These are phyloP conservation scores for Fusarium mundagurra DNA, from an alignment of 2,329 filamentous ascomycete species.

Conservation along the genomic window DNA sequence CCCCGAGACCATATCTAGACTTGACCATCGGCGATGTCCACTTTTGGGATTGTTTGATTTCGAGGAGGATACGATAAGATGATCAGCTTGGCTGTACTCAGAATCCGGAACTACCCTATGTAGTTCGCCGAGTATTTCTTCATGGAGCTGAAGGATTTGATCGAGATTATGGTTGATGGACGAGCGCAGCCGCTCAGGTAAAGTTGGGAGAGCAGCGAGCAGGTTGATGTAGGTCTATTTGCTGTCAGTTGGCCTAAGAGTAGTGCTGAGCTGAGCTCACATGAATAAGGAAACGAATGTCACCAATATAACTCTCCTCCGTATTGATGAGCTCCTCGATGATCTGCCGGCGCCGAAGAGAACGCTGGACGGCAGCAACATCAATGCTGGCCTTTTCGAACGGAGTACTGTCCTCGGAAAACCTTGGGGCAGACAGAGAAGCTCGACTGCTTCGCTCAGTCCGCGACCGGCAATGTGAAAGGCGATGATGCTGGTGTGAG, in stretches of 20 bases:
- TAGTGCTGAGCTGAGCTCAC: conserved; percentile 58
- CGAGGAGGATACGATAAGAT: conserved; percentile 9
- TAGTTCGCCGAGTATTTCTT: conserved; percentile 80
- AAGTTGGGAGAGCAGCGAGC: conserved; percentile 73
- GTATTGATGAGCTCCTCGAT: conserved; percentile 87
- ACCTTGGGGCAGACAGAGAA: conserved; percentile 67
- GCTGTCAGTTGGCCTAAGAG: conserved; percentile 29
- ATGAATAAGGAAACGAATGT: conserved; percentile 86
- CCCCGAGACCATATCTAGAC: conserved; percentile 58
- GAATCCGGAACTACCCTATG: conserved; percentile 76
- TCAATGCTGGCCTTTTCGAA: conserved; percentile 69
- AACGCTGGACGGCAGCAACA: conserved; percentile 74
- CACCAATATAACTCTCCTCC: conserved; percentile 88
- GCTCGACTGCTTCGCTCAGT: conserved; percentile 71
- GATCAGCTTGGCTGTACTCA: conserved; percentile 61
- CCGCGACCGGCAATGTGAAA: conserved; percentile 64
- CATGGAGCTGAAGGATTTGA: conserved; percentile 84
- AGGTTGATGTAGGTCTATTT: conserved; percentile 77
- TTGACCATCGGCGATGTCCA: conserved; percentile 59
- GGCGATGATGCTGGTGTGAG: conserved; percentile 62
- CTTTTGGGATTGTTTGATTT: conserved; percentile 17
- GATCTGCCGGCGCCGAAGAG: conserved; percentile 79
- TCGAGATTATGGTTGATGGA: conserved; percentile 83
- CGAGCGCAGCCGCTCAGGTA: conserved; percentile 71
- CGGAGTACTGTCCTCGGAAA: conserved; percentile 72